A percentile compares a stretch with the other conserved stretches of the same genome.
phyloP scores from a whole-genome alignment of 2,329 filamentous ascomycete genomes.

The Aspergillus persii region DNA sequence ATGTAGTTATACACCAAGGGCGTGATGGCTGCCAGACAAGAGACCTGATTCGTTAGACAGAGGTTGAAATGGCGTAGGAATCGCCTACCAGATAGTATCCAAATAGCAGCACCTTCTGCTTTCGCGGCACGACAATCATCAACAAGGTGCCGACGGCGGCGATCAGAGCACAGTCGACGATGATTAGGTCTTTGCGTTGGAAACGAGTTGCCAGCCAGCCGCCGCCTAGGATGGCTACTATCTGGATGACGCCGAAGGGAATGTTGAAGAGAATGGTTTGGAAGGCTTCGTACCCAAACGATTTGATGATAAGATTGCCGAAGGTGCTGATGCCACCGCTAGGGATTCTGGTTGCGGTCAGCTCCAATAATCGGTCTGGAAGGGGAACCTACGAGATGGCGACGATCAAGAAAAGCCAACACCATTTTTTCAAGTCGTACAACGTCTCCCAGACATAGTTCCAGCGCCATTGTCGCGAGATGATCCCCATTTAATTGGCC shows the following conservation, averaged over 20 bases:
- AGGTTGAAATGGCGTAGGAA: fast-evolving
- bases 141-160: conserved; percentile 46
- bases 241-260: conserved; percentile 40
- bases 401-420: conserved; percentile 29
- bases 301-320: conserved; percentile 42
- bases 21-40: conserved; percentile 34
- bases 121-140: conserved; percentile 49
- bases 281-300: conserved; percentile 42
- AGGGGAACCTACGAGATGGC: conserved; percentile 20
- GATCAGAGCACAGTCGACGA: conserved; percentile 38
- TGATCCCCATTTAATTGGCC: conserved; percentile 56
- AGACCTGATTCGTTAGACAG: conserved; percentile 13
- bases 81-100: conserved; percentile 50
- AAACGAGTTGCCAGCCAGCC: conserved; percentile 43
- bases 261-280: conserved; percentile 44
- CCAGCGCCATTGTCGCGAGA: conserved; percentile 53
- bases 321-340: conserved; percentile 41
- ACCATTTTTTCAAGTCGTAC: conserved; percentile 37
- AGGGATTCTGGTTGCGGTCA: conserved; percentile 27
- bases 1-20: conserved; percentile 37
- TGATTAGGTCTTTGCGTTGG: conserved; percentile 46
- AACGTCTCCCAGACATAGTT: conserved; percentile 44
- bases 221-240: conserved; percentile 33
- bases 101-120: conserved; percentile 50
- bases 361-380: neutral